A percentile compares a stretch with the other conserved stretches of the same genome.
phyloP scores from a whole-genome alignment of 83 land plant species.

The Thuja plicata region DNA sequence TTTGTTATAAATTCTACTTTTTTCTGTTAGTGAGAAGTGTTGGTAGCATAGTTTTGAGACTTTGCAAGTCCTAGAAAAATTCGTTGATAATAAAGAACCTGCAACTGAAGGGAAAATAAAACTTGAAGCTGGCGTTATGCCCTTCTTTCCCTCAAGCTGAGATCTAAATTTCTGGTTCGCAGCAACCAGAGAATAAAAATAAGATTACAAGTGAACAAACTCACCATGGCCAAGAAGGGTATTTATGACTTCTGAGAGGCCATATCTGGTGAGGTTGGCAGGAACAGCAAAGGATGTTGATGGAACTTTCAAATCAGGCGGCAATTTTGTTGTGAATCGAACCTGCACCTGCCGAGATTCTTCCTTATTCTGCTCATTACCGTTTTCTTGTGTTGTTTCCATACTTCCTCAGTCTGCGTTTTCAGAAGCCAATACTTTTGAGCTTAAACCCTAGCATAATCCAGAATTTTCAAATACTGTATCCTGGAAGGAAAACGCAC shows the following conservation, averaged over 20 bases:
- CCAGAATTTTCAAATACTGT: too few species aligned
- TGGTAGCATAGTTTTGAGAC: too few species aligned
- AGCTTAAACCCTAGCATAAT: background rate
- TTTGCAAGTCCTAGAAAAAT: too few species aligned
- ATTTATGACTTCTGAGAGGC: conserved; percentile 68
- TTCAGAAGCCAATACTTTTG: background rate
- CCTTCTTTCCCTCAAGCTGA: too few species aligned
- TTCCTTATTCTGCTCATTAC: conserved; percentile 17
- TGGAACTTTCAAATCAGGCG: conserved; percentile 33
- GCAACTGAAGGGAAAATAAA: too few species aligned
- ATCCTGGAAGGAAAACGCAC: too few species aligned
- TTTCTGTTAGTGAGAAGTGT: too few species aligned
- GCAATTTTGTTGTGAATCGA: conserved; percentile 61
- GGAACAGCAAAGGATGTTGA: conserved; percentile 51
- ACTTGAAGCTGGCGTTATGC: too few species aligned
- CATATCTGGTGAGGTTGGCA: conserved; percentile 46
- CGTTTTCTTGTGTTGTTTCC: background rate
- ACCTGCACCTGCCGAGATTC: conserved; percentile 39
- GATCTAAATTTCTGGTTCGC: background rate
- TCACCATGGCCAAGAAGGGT: conserved; percentile 31
- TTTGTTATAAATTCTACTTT: too few species aligned
- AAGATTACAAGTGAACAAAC: background rate
- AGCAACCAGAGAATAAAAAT: background rate
- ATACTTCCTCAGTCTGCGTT: background rate
- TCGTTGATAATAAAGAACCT: too few species aligned